Evolutionary conservation across 805 yeast species (phyloP), one percentile per base, ranked within the genome.

Genomic region (Sugiyamaella qingdaonensis): DNA sequence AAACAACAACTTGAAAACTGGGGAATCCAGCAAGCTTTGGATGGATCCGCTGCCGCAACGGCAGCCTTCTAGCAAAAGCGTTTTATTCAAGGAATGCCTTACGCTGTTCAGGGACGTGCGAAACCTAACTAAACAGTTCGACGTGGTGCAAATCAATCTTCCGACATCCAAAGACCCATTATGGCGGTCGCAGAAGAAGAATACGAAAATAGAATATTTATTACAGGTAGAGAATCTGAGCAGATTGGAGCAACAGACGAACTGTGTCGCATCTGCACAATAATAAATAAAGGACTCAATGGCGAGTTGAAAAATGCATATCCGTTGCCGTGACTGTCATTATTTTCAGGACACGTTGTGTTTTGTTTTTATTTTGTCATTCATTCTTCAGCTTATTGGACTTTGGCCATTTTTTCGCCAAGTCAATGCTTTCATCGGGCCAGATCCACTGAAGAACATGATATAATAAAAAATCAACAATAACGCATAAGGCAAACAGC

Each of bases 401-500:
- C 16, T 34, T 39, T 10, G 69, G 96, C 97, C 97, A 91, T 67
- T 90, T 88, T 2, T 77, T 71, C 0, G 84, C 96, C 48, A 67
- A 61, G 61, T 94, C 97, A n/a, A 94, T 86, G 18, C 75, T 68
- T 1, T 72, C 74, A 14, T 76, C 71, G 0, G 98, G 98, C 62
- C 78, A 85, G 44, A 81, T 64, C 78, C 81, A 80, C 59, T 89
- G 94, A 55, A 94, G 71, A 1, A 88, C 48, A 36, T 75, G 68
- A 52, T 76, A 78, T 2, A 94, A 58, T 46, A 89, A 75, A 32
- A 85, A 77, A 70, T 94, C 98, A 2, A 88, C 88, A 21, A 90
- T 81, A 18, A 84, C 84, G 64, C 95, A 86, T 31, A 94, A 67
- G 0, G 86, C 85, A 67, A 84, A 91, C 52, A 94, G 74, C 57